These are phyloP conservation scores for Plectosphaerella cucumerina DNA, from an alignment of 2,329 filamentous ascomycete genomes.

Conservation along the genomic window DNA sequence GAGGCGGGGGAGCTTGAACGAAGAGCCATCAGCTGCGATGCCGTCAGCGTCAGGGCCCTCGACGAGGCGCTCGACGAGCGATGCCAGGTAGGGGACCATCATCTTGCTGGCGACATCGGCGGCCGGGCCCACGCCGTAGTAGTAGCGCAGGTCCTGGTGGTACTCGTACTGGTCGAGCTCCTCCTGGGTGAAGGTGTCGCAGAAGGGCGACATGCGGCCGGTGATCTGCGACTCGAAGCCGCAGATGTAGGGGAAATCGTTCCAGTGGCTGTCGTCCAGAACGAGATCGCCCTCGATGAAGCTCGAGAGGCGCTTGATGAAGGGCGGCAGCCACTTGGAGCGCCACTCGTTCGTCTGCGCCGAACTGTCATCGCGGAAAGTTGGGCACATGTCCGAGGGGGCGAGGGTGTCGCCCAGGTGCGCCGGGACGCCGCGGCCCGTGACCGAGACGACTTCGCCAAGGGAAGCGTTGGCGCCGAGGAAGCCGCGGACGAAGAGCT, in stretches of 20 bases:
- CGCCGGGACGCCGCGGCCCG: slow-evolving; percentile 43
- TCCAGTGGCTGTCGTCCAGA: slow-evolving; percentile 48
- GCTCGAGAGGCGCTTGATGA: slow-evolving; percentile 48
- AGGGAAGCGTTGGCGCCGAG: slow-evolving; percentile 51
- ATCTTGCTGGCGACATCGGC: slow-evolving; percentile 48
- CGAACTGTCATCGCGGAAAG: slow-evolving; percentile 51
- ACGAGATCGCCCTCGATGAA: slow-evolving; percentile 50
- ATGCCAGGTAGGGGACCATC: slow-evolving; percentile 58
- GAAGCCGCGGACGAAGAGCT: slow-evolving; percentile 58
- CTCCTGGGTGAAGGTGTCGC: slow-evolving; percentile 55
- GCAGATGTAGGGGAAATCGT: slow-evolving; percentile 63
- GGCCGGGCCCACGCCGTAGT: slow-evolving; percentile 59
- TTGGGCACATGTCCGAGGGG: slow-evolving; percentile 59
- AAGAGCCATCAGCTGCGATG: slow-evolving; percentile 36
- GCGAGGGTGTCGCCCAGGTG: slow-evolving; percentile 59
- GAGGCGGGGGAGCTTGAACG: slow-evolving; percentile 49
- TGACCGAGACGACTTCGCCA: slow-evolving; percentile 55
- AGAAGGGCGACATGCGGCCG: slow-evolving; percentile 58
- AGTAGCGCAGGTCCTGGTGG: slow-evolving; percentile 64
- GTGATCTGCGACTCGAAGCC: slow-evolving; percentile 67
- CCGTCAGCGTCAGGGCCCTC: slow-evolving; percentile 47
- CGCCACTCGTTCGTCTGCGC: slow-evolving; percentile 43
- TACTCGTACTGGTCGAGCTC: slow-evolving; percentile 65
- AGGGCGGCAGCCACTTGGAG: slow-evolving; percentile 45
- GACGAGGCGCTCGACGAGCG: slow-evolving; percentile 47